These are phyloP conservation scores for Rhizopogon parksii DNA, from an alignment of 1,284 basidiomycete genomes.

Conservation along the genomic window DNA sequence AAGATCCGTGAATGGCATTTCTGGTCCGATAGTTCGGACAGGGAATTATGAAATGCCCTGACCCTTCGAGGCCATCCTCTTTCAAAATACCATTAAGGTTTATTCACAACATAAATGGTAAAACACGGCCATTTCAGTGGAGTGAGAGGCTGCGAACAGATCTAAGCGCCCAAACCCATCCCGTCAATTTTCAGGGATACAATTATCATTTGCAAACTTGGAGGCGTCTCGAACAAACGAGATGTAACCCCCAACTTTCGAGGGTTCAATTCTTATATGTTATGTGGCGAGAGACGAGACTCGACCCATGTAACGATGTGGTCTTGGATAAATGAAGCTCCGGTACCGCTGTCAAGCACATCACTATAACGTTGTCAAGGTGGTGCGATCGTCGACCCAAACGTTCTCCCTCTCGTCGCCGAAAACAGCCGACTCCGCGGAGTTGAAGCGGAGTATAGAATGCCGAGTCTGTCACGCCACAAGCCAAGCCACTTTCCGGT, in stretches of 20 bases:
- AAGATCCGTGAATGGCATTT: conserved; percentile 38
- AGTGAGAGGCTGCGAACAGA: conserved; percentile 27
- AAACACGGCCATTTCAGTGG: conserved; percentile 26
- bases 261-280: too few species aligned
- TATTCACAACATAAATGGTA: conserved; percentile 30
- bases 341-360: too few species aligned
- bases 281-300: too few species aligned
- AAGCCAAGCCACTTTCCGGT: background rate
- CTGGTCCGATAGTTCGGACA: conserved; percentile 33
- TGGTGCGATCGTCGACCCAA: background rate
- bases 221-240: too few species aligned
- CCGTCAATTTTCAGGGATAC: background rate
- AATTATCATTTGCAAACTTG: background rate
- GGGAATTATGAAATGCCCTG: conserved; percentile 30
- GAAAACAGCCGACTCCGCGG: background rate
- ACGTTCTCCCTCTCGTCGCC: background rate
- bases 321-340: too few species aligned
- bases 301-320: too few species aligned
- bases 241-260: too few species aligned
- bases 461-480: conserved; percentile 1
- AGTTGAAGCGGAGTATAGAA: background rate
- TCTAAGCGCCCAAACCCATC: conserved; percentile 18
- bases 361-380: background rate
- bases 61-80: conserved; percentile 4
- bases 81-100: conserved; percentile 18